Conservation (phyloP, 805 yeast species). For the Lachancea nothofagi region DNA sequence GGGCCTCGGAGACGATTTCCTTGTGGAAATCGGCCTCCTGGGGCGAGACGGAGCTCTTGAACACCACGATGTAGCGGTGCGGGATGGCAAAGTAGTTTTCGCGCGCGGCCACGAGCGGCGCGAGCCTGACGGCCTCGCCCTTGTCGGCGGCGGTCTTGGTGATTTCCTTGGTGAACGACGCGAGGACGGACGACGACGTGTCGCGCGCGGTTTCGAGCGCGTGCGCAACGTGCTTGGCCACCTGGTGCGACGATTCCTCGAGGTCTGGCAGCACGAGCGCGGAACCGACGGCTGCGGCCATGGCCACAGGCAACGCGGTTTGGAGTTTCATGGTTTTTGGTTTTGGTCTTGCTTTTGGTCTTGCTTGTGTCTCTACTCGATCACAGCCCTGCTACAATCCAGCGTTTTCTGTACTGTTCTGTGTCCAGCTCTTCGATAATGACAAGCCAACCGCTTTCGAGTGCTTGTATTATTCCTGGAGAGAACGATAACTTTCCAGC, state of each 20-base stretch:
- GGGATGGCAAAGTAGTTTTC: slow-evolving; percentile 50
- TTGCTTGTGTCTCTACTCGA: neutral
- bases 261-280: slow-evolving; percentile 62
- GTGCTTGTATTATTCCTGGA: too few relatives aligned
- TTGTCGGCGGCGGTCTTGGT: slow-evolving; percentile 10
- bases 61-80: slow-evolving; percentile 77
- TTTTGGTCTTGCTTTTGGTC: slow-evolving; percentile 1
- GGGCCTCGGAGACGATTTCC: slow-evolving; percentile 56
- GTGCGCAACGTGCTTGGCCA: slow-evolving; percentile 24
- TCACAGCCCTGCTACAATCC: too few relatives aligned
- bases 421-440: too few relatives aligned
- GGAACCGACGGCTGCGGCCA: slow-evolving; percentile 37
- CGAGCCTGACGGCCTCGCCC: slow-evolving; percentile 23
- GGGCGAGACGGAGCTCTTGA: slow-evolving; percentile 57
- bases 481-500: too few relatives aligned
- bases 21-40: slow-evolving; percentile 59
- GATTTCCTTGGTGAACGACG: slow-evolving; percentile 9
- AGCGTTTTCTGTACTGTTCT: too few relatives aligned
- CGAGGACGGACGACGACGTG: slow-evolving; percentile 13
- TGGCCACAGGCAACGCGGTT: slow-evolving; percentile 32
- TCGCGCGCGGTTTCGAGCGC: slow-evolving; percentile 16
- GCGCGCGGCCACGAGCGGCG: slow-evolving; percentile 44
- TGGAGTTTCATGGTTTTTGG: slow-evolving; percentile 19
- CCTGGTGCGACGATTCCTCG: slow-evolving; percentile 34
- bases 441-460: too few relatives aligned